These are phyloP conservation scores for Clarireedia monteithiana DNA, from an alignment of 2,329 filamentous ascomycete species.

Conservation along the genomic window DNA sequence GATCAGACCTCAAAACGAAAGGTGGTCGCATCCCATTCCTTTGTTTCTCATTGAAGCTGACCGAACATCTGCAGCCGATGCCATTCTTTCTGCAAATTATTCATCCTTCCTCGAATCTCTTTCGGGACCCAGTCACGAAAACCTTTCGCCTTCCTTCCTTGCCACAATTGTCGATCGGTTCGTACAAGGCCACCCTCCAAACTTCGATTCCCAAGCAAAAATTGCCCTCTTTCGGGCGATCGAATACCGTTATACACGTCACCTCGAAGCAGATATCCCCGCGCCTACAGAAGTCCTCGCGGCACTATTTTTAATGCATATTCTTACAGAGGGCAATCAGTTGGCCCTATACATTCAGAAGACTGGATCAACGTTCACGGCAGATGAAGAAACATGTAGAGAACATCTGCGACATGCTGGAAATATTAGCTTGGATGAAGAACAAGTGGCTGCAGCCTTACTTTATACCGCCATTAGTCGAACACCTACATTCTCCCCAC, in stretches of 20 bases:
- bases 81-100: constrained; percentile 78
- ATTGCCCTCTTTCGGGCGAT: constrained; percentile 56
- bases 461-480: constrained; percentile 56
- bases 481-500: constrained; percentile 44
- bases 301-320: constrained; percentile 59
- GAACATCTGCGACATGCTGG: constrained; percentile 42
- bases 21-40: constrained; percentile 43
- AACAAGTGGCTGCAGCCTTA: constrained; percentile 74
- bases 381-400: constrained; percentile 60
- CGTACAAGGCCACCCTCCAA: constrained; percentile 77
- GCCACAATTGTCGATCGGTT: constrained; percentile 78
- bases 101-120: constrained; percentile 70
- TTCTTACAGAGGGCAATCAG: constrained; percentile 52
- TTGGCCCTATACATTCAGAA: constrained; percentile 64
- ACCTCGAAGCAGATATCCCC: constrained; percentile 49
- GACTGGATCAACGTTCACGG: constrained; percentile 66
- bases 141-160: constrained; percentile 62
- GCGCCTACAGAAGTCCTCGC: constrained; percentile 65
- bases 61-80: constrained; percentile 57
- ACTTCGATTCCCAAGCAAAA: constrained; percentile 70
- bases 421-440: constrained; percentile 60
- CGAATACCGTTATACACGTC: constrained; percentile 50
- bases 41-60: constrained; percentile 11
- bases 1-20: constrained; percentile 79
- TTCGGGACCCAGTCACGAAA: constrained; percentile 56